phyloP scores from a whole-genome alignment of 1,284 basidiomycete species.

The Austroboletus niveus region DNA sequence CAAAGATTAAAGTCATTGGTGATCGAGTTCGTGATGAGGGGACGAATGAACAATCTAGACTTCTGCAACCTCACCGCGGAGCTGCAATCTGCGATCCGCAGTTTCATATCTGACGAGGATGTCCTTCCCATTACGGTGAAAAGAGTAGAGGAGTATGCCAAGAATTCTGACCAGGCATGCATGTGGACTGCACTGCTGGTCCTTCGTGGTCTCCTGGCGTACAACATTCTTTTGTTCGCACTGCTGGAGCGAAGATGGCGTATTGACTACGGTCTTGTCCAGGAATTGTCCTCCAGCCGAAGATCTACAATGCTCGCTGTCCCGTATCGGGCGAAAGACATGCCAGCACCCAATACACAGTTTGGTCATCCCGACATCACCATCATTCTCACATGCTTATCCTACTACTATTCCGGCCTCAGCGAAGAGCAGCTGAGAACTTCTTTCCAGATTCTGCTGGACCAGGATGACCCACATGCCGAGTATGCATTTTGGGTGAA shows the following conservation, averaged over 20 bases:
- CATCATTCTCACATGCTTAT: no score
- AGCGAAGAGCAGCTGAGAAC: constrained; percentile 34
- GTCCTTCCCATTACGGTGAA: constrained; percentile 17
- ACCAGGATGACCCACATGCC: no score
- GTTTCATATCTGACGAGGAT: constrained; percentile 20
- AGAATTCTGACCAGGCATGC: not conserved
- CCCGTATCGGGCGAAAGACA: no score
- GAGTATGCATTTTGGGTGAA: no score
- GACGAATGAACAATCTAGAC: constrained; percentile 3
- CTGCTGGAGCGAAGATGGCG: constrained; percentile 44
- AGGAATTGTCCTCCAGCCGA: no score
- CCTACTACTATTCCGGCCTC: constrained; percentile 17
- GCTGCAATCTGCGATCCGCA: constrained; percentile 5
- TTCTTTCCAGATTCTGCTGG: constrained; percentile 7
- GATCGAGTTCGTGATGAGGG: no score
- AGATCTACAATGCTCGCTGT: constrained; percentile 29
- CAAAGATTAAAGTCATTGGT: no score
- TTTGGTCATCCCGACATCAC: no score
- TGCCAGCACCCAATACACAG: no score
- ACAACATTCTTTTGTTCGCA: constrained; percentile 39
- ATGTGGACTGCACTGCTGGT: constrained; percentile 38
- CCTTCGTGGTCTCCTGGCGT: constrained; percentile 41
- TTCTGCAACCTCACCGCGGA: constrained; percentile 9
- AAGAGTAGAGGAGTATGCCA: constrained; percentile 13
- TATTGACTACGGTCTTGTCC: constrained; percentile 50